phyloP scores from a whole-genome alignment of 1,139 yeast species.

The Debaryomyces udenii region DNA sequence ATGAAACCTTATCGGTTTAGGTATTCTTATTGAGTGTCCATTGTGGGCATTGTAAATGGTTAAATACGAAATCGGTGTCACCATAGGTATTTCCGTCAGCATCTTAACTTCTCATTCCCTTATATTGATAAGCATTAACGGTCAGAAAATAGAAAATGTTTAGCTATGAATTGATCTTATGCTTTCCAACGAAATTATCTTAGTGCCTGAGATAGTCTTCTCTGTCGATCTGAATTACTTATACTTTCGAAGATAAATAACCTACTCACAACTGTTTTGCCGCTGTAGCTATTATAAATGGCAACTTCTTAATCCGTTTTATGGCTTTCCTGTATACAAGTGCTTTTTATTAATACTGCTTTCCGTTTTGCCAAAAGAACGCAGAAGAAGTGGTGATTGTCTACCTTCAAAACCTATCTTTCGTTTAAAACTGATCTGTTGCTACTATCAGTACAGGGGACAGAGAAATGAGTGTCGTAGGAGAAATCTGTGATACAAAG shows the following conservation, averaged over 20 bases:
- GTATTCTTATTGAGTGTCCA: constrained; percentile 37
- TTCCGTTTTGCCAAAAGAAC: neutral
- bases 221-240: too few species aligned
- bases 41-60: constrained; percentile 45
- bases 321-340: too few species aligned
- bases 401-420: too few species aligned
- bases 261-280: neutral
- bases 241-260: neutral
- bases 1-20: constrained; percentile 49
- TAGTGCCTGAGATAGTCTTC: too few species aligned
- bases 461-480: too few species aligned
- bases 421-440: too few species aligned
- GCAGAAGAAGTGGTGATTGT: too few species aligned
- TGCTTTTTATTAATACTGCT: too few species aligned
- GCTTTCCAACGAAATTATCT: too few species aligned
- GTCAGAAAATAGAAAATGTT: neutral
- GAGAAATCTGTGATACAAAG: too few species aligned
- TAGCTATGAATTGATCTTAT: too few species aligned
- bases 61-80: constrained; percentile 27
- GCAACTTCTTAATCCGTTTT: constrained; percentile 5
- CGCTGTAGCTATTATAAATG: constrained; percentile 6
- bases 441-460: too few species aligned
- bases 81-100: constrained; percentile 8
- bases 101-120: constrained; percentile 4
- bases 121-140: constrained; percentile 7